Evolutionary conservation across 352 stramenopile species (phyloP), one percentile per base, ranked within the genome.

Genomic region (Phytophthora boehmeriae): DNA sequence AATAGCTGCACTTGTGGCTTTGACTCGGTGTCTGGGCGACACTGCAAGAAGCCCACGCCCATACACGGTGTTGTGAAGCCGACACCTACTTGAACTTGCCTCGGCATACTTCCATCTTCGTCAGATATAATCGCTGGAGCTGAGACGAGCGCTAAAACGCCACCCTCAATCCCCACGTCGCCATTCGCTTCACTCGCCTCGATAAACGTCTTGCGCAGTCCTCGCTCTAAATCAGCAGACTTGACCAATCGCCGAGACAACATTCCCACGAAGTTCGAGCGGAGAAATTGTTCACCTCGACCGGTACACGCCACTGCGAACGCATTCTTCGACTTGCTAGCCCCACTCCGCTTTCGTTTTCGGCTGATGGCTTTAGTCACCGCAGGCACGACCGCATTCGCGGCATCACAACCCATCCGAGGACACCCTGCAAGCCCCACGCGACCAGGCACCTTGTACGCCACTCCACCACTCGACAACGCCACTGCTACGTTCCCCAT

Each of bases 21-120:
- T 44, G 60, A 42, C 32, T 56, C 49, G 0, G 38, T 49, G 8
- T 49, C 23, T 4, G 54, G 43, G 42, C 53, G 17, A 22, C 65
- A 75, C 23, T 75, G 69, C 34, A 79, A 46, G n/a, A 80, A 83
- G 3, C 83, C 83, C 4, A 90, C 78, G 14, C 73, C 83, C 76
- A 92, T 92, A 38, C 80, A 81, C 1, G 78, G 75, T 11, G 83
- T 92, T 27, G 83, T 83, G 52, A 90, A 90, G 8, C 80, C 80
- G 16, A 55, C 76, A 14, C 76, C 78, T 2, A 92, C 47, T n/a
- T 88, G 69, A 16, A 88, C 62, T n/a, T 20, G 30, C 8, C 49
- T 32, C 1, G 8, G 11, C 9, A 27, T 27, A 10, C 25, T 38
- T 5, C 25, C 25, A 3, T 45, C 27, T n/a, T 59, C 28, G 3